Percentiles rank a stretch among this genome's conserved stretches.
Evolutionary conservation across 768 basidiomycete species (phyloP).

Genomic region (Podaxis sp.): DNA sequence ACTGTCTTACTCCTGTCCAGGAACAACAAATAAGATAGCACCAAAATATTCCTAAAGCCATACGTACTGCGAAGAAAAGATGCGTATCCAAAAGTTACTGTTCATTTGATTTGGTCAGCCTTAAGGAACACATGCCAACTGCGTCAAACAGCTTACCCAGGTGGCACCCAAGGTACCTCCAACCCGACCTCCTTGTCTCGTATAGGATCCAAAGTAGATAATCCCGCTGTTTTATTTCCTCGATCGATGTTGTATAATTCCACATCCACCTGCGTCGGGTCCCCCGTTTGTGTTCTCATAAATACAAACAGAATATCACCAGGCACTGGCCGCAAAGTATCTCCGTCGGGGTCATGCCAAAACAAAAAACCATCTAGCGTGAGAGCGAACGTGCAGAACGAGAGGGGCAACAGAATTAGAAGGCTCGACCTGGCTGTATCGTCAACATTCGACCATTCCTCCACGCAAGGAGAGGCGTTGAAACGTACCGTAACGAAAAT

Average conservation of each 20-base stretch:
- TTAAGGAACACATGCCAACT: background rate
- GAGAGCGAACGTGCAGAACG: background rate
- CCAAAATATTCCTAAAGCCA: background rate
- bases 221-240: background rate
- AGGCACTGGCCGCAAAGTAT: background rate
- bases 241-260: slow-evolving; percentile 2
- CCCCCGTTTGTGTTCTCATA: background rate
- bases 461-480: background rate
- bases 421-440: background rate
- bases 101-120: background rate
- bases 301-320: background rate
- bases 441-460: background rate
- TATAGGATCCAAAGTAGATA: background rate
- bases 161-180: slow-evolving; percentile 3
- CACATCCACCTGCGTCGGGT: slow-evolving; percentile 5
- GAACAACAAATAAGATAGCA: background rate
- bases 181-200: background rate
- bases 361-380: background rate
- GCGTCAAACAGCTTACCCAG: background rate
- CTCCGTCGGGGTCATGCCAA: background rate
- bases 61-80: background rate
- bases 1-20: background rate
- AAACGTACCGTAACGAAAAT: background rate
- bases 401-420: background rate
- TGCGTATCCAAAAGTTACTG: slow-evolving; percentile 9